Base-by-base conservation (phyloP, 345 rosid species). In the Boechera divaricarpa region DNA sequence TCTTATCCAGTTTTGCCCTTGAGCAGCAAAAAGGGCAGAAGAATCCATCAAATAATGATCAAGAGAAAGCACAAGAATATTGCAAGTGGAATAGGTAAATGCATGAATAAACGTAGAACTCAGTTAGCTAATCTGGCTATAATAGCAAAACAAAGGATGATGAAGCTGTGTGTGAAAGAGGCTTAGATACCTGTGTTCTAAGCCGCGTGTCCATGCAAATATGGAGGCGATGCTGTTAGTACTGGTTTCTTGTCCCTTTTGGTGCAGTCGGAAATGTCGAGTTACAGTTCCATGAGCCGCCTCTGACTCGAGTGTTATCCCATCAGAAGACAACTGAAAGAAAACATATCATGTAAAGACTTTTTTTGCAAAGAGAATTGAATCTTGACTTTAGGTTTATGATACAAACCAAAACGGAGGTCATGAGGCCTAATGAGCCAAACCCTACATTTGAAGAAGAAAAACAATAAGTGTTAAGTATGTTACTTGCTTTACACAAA, bases 201-300 rank as follows among this genome's bases (percentile, higher is more conserved):
- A 79, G 53, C 97, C 98, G 41, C 96, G 86, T 57, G 98, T 86
- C 98, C 99, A 95, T 12, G 99, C 97, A 88, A 92, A 95, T 76
- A 92, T 90, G 51, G 97, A 95, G 73, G 99, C 99, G 44, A 92
- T 86, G 75, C 99, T 95, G 77, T 95, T 95, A 53, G 99, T 95
- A 80, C 98, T 95, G 70, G 99, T 95, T 84, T 95, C 99, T 83
- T 86, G 95, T 26, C 99, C 98, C 80, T 88, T 90, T 78, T 95
- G 97, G 82, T 92, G 80, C 54, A 92, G 80, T 73, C 97, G 88
- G 77, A 82, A 95, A 89, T 95, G 99, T 32, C 99, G 84, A 54
- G 99, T 95, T 67, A 94, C 98, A 16, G 98, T 94, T 62, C 98
- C 98, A 83, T 92, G 98, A 83, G 98, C 98, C 33, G 98, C 98